Evolutionary conservation across 139 green algal species (phyloP).

Genomic region (Trebouxia sp.): DNA sequence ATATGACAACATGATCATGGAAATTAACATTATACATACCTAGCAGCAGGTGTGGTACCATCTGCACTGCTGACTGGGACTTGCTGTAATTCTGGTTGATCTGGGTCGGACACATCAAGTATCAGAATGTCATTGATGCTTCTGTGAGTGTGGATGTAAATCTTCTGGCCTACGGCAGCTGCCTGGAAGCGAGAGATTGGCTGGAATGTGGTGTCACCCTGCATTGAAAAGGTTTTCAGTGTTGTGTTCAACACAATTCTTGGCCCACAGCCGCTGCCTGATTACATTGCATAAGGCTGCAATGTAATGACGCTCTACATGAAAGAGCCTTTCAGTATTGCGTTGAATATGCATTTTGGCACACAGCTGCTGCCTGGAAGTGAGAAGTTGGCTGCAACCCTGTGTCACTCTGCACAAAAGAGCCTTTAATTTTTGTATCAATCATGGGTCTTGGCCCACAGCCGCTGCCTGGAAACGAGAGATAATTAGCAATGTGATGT

Average conservation of each 20-base stretch:
- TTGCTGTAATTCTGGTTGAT: constrained; percentile 2
- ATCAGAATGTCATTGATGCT: constrained; percentile 40
- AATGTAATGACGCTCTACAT: too few relatives aligned
- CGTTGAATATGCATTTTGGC: too few relatives aligned
- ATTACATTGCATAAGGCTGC: too few relatives aligned
- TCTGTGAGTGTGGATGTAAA: constrained; percentile 57
- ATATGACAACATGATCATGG: too few relatives aligned
- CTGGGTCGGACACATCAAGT: constrained; percentile 37
- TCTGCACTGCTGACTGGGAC: constrained; percentile 19
- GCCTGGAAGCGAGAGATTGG: constrained; percentile 47
- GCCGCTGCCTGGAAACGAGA: constrained; percentile 43
- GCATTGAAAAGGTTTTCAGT: not conserved
- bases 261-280: too few relatives aligned
- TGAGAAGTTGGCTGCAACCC: too few relatives aligned
- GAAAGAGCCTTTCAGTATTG: too few relatives aligned
- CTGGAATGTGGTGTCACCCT: not conserved
- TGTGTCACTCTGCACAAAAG: too few relatives aligned
- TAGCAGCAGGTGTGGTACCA: constrained; percentile 30
- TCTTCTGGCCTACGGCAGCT: constrained; percentile 16
- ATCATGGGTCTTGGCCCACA: too few relatives aligned
- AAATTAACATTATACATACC: too few relatives aligned
- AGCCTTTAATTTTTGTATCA: too few relatives aligned
- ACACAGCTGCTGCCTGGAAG: too few relatives aligned
- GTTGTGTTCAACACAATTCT: not conserved
- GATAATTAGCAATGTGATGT: constrained; percentile 8